Evolutionary conservation across 768 basidiomycete genomes (phyloP).

Genomic region (Solioccasus polychromus): DNA sequence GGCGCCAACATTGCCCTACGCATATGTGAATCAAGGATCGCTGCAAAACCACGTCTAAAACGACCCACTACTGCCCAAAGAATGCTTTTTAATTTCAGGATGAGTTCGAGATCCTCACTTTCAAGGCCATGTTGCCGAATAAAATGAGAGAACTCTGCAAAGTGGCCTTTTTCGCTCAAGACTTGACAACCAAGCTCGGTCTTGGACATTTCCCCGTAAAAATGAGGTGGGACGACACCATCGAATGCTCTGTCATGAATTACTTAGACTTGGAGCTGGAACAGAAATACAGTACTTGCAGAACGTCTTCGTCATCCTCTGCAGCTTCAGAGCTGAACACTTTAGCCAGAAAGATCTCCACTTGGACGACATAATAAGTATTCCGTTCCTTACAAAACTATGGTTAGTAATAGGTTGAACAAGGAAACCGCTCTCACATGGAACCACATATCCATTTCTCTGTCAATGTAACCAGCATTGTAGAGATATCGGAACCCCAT

Average conservation of each 20-base stretch:
- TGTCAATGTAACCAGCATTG: slow-evolving; percentile 88
- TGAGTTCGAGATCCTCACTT: slow-evolving; percentile 76
- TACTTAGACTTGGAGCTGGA: slow-evolving; percentile 1
- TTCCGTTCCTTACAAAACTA: slow-evolving; percentile 76
- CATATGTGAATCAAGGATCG: not conserved
- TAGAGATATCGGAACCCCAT: slow-evolving; percentile 92
- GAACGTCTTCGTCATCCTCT: slow-evolving; percentile 66
- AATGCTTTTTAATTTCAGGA: slow-evolving; percentile 89
- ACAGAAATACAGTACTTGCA: slow-evolving; percentile 36
- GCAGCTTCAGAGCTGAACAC: slow-evolving; percentile 56
- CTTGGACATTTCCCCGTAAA: slow-evolving; percentile 97
- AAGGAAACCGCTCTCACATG: slow-evolving; percentile 52
- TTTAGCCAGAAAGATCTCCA: slow-evolving; percentile 87
- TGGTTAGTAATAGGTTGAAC: slow-evolving; percentile 6
- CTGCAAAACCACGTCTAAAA: not conserved
- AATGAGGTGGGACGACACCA: slow-evolving; percentile 88
- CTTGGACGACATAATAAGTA: slow-evolving; percentile 86
- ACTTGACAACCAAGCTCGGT: slow-evolving; percentile 93
- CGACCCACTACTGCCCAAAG: slow-evolving; percentile 91
- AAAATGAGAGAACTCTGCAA: slow-evolving; percentile 86
- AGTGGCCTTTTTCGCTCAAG: slow-evolving; percentile 86
- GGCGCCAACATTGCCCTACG: slow-evolving; percentile 90
- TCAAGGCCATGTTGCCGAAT: slow-evolving; percentile 86
- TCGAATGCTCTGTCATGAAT: slow-evolving; percentile 60
- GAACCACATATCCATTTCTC: slow-evolving; percentile 96